phyloP scores from a whole-genome alignment of 108 stramenopile species.

The Chaetoceros muelleri region DNA sequence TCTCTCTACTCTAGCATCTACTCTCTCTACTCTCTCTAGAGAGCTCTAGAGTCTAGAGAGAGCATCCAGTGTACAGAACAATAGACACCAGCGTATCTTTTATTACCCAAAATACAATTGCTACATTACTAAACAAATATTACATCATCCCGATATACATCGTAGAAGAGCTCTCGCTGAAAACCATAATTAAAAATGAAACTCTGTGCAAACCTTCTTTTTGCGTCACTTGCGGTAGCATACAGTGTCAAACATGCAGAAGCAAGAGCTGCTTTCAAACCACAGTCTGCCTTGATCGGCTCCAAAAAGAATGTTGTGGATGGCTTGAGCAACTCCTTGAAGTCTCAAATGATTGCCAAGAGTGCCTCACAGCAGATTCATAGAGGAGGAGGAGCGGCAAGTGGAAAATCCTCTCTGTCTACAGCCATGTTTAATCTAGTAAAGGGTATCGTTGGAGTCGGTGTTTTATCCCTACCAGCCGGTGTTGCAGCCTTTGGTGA shows the following conservation, averaged over 20 bases:
- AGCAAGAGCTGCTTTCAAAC: neutral
- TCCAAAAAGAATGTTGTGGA: no score
- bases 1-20: no score
- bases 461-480: conserved; percentile 72
- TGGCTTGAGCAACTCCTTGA: no score
- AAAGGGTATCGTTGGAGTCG: conserved; percentile 76
- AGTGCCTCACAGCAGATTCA: neutral
- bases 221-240: neutral
- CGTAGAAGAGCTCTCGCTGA: no score
- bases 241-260: neutral
- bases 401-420: conserved; percentile 30
- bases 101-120: no score
- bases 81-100: no score
- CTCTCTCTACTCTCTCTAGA: no score
- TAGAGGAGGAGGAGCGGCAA: neutral
- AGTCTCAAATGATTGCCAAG: neutral
- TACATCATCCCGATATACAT: no score
- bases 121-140: no score
- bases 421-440: conserved; percentile 75
- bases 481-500: conserved; percentile 46
- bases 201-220: neutral
- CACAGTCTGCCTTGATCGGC: no score
- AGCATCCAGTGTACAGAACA: no score
- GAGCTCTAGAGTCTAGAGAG: no score
- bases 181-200: neutral